Evolutionary conservation across 768 basidiomycete genomes (phyloP).

Genomic region (Strobilomyces echinocephalus): DNA sequence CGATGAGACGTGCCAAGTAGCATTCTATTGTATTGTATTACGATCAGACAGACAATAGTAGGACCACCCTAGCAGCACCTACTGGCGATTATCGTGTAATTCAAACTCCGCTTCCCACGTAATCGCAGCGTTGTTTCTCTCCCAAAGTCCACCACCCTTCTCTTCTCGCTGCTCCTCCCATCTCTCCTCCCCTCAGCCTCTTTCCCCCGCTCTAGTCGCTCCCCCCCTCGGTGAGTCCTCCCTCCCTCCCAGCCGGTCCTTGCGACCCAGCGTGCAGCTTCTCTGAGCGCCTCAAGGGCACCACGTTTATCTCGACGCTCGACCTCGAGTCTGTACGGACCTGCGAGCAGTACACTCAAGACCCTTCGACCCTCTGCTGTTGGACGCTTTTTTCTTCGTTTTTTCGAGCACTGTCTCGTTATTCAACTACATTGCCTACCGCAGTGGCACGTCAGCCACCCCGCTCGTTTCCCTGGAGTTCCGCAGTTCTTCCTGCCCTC

Average conservation of each 20-base stretch:
- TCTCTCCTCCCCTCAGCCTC: conserved; percentile 19
- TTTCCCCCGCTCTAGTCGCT: conserved; percentile 8
- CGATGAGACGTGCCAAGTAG: no score
- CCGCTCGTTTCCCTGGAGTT: conserved; percentile 30
- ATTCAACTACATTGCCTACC: not conserved
- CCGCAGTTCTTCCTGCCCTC: conserved; percentile 29
- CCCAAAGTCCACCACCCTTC: conserved; percentile 28
- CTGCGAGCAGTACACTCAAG: conserved; percentile 3
- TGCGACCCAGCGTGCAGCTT: conserved; percentile 10
- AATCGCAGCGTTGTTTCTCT: conserved; percentile 43
- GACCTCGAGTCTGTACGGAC: conserved; percentile 2
- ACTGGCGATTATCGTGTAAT: conserved; percentile 13
- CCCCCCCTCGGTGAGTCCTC: conserved; percentile 23
- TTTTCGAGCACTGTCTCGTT: not conserved
- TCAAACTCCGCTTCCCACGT: conserved; percentile 50
- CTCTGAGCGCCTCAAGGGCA: conserved; percentile 25
- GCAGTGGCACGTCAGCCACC: conserved; percentile 31
- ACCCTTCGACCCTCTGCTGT: not conserved
- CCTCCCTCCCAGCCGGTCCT: not conserved
- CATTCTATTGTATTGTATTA: not conserved
- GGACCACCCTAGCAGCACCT: not conserved
- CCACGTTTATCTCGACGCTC: conserved; percentile 24
- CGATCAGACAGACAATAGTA: not conserved
- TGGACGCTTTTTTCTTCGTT: not conserved
- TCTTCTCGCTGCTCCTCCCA: conserved; percentile 27